phyloP scores from a whole-genome alignment of 352 stramenopile genomes.

The Hyaloperonospora brassicae region DNA sequence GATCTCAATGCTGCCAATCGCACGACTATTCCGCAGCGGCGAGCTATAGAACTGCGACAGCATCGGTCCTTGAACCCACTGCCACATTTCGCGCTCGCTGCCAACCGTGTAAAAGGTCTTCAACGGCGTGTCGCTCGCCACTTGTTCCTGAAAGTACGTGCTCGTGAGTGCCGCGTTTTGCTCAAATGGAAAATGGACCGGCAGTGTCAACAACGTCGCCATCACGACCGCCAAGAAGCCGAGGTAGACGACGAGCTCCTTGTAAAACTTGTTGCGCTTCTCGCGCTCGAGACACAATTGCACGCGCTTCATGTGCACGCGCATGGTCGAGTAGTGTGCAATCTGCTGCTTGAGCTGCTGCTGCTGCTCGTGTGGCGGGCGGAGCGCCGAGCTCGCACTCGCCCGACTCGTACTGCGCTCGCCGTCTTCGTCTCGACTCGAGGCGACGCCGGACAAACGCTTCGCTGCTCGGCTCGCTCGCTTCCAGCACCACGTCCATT shows the following conservation, averaged over 20 bases:
- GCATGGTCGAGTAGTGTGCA: constrained; percentile 69
- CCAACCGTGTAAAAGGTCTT: constrained; percentile 67
- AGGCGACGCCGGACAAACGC: no score
- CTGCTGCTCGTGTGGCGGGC: constrained; percentile 31
- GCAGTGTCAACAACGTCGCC: constrained; percentile 51
- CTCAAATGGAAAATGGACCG: constrained; percentile 66
- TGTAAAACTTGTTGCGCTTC: constrained; percentile 81
- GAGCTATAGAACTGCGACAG: constrained; percentile 65
- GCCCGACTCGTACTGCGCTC: constrained; percentile 14
- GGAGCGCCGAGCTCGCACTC: constrained; percentile 14
- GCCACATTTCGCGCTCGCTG: constrained; percentile 62
- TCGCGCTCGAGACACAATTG: constrained; percentile 72
- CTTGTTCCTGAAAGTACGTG: constrained; percentile 64
- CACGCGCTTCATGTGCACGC: constrained; percentile 80
- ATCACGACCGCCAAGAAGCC: constrained; percentile 60
- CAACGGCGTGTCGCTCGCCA: constrained; percentile 42
- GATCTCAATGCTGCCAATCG: constrained; percentile 57
- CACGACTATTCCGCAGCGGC: constrained; percentile 50
- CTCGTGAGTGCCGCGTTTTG: constrained; percentile 51
- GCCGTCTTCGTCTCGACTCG: constrained; percentile 12
- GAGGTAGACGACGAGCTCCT: constrained; percentile 66
- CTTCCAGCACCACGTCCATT: constrained; percentile 10
- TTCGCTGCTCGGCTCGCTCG: no score
- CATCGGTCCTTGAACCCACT: constrained; percentile 57
- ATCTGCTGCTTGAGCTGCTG: constrained; percentile 47